These are phyloP conservation scores for Peronospora belbahrii DNA, from an alignment of 352 stramenopile genomes.

Conservation along the genomic window DNA sequence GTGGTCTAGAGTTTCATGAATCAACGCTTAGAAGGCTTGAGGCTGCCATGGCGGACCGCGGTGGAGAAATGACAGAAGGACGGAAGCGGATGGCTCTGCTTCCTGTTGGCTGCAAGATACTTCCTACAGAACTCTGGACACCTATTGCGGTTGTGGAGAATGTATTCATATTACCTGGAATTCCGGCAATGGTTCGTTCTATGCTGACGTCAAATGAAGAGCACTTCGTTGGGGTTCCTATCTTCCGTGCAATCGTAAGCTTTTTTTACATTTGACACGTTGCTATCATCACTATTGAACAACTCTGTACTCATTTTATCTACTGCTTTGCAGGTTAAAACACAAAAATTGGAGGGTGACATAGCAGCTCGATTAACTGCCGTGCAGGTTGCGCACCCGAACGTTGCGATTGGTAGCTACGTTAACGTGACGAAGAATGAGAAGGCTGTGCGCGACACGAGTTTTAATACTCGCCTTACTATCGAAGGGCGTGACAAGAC, in stretches of 20 bases:
- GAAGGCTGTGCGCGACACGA: constrained; percentile 39
- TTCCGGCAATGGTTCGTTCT: constrained; percentile 69
- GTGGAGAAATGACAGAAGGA: constrained; percentile 50
- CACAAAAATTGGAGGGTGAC: constrained; percentile 55
- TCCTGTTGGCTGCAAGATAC: constrained; percentile 44
- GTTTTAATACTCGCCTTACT: constrained; percentile 63
- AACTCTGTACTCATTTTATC: neutral
- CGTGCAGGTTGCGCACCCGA: constrained; percentile 56
- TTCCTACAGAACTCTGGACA: constrained; percentile 56
- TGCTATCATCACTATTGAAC: neutral
- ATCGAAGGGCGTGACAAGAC: constrained; percentile 47
- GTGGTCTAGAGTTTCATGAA: constrained; percentile 57
- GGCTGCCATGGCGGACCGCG: constrained; percentile 29
- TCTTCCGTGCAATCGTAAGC: constrained; percentile 69
- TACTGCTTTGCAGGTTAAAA: constrained; percentile 44
- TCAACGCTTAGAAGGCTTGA: constrained; percentile 55
- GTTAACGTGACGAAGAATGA: constrained; percentile 69
- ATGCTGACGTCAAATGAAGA: constrained; percentile 79
- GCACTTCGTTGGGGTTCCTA: constrained; percentile 69
- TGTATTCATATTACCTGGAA: constrained; percentile 79
- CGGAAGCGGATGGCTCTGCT: constrained; percentile 68
- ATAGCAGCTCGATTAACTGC: constrained; percentile 51
- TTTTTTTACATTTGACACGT: neutral
- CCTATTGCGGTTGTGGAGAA: constrained; percentile 74
- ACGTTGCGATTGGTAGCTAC: constrained; percentile 78